Conservation (phyloP, 1,284 basidiomycete species). For the Schizophyllum amplum region DNA sequence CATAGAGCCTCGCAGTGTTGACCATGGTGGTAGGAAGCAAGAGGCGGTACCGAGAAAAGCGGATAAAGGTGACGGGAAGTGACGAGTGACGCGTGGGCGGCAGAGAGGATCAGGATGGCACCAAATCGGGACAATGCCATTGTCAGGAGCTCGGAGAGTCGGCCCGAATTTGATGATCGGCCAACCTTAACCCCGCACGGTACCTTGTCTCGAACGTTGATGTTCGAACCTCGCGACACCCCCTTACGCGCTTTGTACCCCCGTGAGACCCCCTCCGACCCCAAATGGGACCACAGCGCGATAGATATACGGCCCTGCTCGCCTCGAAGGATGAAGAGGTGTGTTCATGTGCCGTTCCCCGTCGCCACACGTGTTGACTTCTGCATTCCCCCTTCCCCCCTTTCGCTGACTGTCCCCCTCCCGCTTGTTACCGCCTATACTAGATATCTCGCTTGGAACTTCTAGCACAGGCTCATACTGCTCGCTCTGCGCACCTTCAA, state of each 20-base stretch:
- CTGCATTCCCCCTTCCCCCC: neutral
- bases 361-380: neutral
- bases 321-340: neutral
- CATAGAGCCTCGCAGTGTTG: neutral
- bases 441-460: neutral
- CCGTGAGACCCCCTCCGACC: neutral
- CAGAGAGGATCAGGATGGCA: too few species aligned
- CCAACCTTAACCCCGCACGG: neutral
- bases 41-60: too few species aligned
- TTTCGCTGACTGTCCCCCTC: neutral
- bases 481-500: neutral
- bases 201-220: neutral
- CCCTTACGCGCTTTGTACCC: neutral
- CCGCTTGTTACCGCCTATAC: neutral
- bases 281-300: neutral
- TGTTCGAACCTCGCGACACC: neutral
- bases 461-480: neutral
- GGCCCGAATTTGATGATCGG: neutral
- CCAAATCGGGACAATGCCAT: neutral
- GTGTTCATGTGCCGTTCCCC: neutral
- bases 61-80: neutral
- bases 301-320: neutral
- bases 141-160: neutral
- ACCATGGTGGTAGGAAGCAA: neutral
- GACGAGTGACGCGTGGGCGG: neutral